Evolutionary conservation across 257 asterid species (phyloP).

Genomic region (Schizonepeta tenuifolia): DNA sequence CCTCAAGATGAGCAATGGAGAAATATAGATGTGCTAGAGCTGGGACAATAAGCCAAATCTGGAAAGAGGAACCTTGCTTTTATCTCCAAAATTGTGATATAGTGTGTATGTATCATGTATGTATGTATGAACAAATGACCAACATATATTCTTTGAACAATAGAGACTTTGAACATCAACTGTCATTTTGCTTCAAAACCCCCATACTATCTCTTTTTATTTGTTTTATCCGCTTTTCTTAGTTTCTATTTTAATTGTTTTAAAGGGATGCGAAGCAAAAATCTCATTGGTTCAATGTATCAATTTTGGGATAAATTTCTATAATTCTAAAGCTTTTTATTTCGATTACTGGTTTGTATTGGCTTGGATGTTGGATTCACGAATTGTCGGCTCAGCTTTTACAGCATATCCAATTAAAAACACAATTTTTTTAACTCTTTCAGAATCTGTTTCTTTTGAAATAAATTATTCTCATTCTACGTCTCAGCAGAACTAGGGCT

Average conservation of each 20-base stretch:
- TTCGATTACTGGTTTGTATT: too few relatives aligned
- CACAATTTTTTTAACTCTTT: too few relatives aligned
- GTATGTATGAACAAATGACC: slow-evolving; percentile 19
- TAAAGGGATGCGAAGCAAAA: too few relatives aligned
- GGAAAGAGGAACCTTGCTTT: neutral
- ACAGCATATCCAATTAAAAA: neutral
- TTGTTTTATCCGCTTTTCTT: neutral
- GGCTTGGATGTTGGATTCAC: too few relatives aligned
- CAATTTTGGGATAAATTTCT: neutral
- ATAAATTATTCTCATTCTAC: too few relatives aligned
- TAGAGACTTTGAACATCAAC: slow-evolving; percentile 26
- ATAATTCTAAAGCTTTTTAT: too few relatives aligned
- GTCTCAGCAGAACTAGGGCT: too few relatives aligned
- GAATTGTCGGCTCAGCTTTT: neutral
- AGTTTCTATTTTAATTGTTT: neutral
- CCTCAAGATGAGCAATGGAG: slow-evolving; percentile 7
- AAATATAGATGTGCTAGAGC: neutral
- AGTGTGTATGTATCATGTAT: slow-evolving; percentile 30
- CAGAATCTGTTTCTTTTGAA: too few relatives aligned
- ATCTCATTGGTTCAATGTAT: neutral
- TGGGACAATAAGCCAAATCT: neutral
- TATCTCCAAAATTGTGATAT: slow-evolving; percentile 27
- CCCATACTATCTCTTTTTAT: neutral
- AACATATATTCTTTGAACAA: slow-evolving; percentile 42
- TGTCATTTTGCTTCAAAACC: neutral